Percentiles rank a stretch among this genome's conserved stretches.
Conservation (phyloP, 2,329 filamentous ascomycete species). For the Botryotinia calthae region DNA sequence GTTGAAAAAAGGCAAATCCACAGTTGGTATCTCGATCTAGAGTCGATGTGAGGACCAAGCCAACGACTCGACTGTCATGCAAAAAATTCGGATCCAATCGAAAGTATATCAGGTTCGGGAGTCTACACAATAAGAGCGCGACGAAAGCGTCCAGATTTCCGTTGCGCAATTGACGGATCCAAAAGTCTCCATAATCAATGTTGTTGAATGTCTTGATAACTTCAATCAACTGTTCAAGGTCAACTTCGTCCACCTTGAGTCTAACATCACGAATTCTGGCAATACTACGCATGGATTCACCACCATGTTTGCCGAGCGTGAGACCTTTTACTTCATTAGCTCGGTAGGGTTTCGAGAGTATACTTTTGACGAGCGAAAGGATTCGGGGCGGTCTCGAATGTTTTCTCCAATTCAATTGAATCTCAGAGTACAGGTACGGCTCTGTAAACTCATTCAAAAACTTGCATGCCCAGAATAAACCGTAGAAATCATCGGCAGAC, state of each 20-base stretch:
- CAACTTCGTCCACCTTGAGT: background rate
- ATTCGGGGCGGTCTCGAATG: background rate
- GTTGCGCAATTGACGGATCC: background rate
- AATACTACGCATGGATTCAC: background rate
- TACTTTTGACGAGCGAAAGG: background rate
- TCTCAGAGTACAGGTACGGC: background rate
- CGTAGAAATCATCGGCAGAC: background rate
- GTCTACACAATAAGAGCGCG: background rate
- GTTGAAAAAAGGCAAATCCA: background rate
- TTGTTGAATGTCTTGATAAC: background rate
- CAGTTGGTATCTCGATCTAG: background rate
- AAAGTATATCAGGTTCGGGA: background rate
- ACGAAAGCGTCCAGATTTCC: background rate
- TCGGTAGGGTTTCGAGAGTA: background rate
- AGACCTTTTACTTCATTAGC: background rate
- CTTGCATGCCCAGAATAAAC: background rate
- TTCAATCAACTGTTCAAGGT: background rate
- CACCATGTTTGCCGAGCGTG: background rate
- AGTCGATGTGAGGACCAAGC: background rate
- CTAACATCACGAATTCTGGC: background rate
- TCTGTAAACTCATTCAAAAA: background rate
- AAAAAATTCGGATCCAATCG: background rate
- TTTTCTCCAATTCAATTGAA: background rate
- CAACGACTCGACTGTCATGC: background rate
- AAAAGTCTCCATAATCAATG: background rate